Base-by-base conservation (phyloP, 169 alveolate species). In the Plasmodium blacklocki region DNA sequence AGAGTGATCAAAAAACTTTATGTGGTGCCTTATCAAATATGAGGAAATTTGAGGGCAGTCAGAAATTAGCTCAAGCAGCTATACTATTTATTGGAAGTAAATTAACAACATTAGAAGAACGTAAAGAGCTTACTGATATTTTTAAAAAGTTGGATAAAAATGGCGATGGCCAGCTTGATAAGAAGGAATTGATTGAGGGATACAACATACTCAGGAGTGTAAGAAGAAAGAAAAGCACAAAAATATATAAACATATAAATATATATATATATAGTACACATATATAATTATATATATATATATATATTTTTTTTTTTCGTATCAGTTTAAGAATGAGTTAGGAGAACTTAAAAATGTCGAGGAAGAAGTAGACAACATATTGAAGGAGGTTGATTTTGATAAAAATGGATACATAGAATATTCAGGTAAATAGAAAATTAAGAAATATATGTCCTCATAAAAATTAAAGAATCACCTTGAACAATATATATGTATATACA, bases 331-430 rank as follows among this genome's bases (percentile, higher is more conserved):
- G 52, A 74, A 68, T 26, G 93, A 70, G 15, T 54, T 68, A 19
- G 87, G 88, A 88, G 88, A 89, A 49, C 60, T 76, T 47, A 94
- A 93, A 87, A 91, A 89, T 49, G 97, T 97, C 9, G 98, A 97
- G 56, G 95, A 88, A 73, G 99, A 98, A 70, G 99, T 98, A 4
- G 99, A 97, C 73, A 95, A 95, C 64, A 98, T 97, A 14, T 93
- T 98, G 93, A 91, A 88, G 56, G 94, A 96, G 39, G 97, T 97
- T 39, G 99, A 98, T 95, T 94, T 96, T 29, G 99, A 98, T 89
- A 95, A 94, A 50, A 96, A 96, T 88, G 99, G 99, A n/a, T 95
- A 93, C 59, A 97, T 98, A 43, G 99, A 98, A 80, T 98, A 98
- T 93, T 93, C 97, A 21, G 96, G 96, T 93, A 73, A 3, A 32